These are phyloP conservation scores for Quercus alba DNA, from an alignment of 306 rosid species.

Conservation along the genomic window DNA sequence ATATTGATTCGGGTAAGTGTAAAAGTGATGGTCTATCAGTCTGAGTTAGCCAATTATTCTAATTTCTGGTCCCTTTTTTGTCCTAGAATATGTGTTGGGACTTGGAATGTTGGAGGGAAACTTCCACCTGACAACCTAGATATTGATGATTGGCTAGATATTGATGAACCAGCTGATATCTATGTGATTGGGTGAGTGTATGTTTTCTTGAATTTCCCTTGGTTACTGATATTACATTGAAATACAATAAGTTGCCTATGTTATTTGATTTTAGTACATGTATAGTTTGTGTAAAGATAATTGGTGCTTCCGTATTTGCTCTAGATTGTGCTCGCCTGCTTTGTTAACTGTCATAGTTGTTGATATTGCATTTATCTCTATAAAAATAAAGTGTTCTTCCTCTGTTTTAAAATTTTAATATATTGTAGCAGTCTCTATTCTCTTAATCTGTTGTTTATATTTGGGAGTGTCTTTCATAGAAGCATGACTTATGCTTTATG, in stretches of 20 bases:
- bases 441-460: constrained; percentile 4
- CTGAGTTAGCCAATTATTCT: constrained; percentile 23
- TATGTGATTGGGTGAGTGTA: constrained; percentile 80
- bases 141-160: constrained; percentile 78
- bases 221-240: constrained; percentile 1
- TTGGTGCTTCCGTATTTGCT: constrained; percentile 1
- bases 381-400: background rate
- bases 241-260: constrained; percentile 11
- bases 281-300: background rate
- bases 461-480: background rate
- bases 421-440: constrained; percentile 17
- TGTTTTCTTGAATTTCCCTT: background rate
- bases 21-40: constrained; percentile 14
- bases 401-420: background rate
- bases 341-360: background rate
- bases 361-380: background rate
- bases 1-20: background rate
- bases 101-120: constrained; percentile 94
- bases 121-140: constrained; percentile 80
- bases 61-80: constrained; percentile 20
- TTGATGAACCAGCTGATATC: constrained; percentile 75
- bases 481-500: constrained; percentile 20
- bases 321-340: background rate
- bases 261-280: background rate
- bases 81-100: constrained; percentile 67